phyloP scores from a whole-genome alignment of 2,329 filamentous ascomycete genomes.

The Aspergillaceae sp. region DNA sequence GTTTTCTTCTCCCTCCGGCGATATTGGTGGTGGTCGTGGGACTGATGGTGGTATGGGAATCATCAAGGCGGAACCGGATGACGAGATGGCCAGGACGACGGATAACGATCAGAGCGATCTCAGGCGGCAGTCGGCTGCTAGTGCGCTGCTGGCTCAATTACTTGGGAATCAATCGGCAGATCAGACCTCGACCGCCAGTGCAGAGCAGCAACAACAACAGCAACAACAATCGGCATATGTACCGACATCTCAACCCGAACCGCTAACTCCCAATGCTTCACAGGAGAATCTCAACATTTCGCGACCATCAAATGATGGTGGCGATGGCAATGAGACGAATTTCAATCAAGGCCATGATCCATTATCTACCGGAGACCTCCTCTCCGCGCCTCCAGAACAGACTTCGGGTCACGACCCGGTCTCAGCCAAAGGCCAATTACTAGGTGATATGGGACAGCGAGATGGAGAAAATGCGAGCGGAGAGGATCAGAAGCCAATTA shows the following conservation, averaged over 20 bases:
- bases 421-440: neutral
- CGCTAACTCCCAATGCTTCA: neutral
- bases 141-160: conserved; percentile 34
- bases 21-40: neutral
- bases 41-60: conserved; percentile 12
- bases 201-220: conserved; percentile 3
- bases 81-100: conserved; percentile 11
- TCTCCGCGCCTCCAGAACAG: neutral
- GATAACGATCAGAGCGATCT: conserved; percentile 22
- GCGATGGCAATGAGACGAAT: neutral
- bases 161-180: conserved; percentile 25
- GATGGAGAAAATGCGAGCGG: neutral
- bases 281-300: neutral
- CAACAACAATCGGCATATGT: neutral
- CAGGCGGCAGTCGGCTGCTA: conserved; percentile 34
- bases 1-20: conserved; percentile 8
- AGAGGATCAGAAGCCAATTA: neutral
- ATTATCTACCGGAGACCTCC: neutral
- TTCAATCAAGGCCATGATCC: neutral
- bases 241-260: neutral
- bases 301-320: neutral
- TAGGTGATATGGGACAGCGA: neutral
- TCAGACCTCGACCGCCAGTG: neutral
- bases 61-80: conserved; percentile 25
- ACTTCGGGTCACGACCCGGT: neutral